phyloP scores from a whole-genome alignment of 805 yeast species.

The Wickerhamomyces strasburgensis region DNA sequence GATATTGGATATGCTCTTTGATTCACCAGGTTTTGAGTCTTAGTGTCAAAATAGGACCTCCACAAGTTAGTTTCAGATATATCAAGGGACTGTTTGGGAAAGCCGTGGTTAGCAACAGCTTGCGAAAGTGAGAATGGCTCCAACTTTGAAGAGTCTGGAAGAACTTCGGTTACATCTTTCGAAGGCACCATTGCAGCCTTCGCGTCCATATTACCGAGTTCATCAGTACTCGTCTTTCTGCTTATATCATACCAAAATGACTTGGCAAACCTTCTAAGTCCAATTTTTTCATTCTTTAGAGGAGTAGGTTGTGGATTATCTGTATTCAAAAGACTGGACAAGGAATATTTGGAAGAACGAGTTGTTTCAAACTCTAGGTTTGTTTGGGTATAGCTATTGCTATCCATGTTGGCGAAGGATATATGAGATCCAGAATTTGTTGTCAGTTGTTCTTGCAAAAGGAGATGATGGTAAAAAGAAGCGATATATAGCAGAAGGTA shows the following conservation, averaged over 20 bases:
- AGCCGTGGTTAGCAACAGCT: not conserved
- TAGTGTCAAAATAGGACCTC: constrained; percentile 1
- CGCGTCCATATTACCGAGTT: not conserved
- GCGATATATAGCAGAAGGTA: not conserved
- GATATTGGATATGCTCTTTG: not conserved
- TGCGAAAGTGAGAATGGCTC: constrained; percentile 9
- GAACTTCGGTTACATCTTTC: constrained; percentile 2
- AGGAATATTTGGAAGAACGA: constrained; percentile 4
- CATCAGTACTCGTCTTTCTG: constrained; percentile 2
- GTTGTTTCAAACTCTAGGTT: not conserved
- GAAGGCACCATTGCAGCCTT: not conserved
- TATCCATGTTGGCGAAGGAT: not conserved
- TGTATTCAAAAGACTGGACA: constrained; percentile 11
- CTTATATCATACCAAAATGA: constrained; percentile 12
- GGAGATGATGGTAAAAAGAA: too few species aligned
- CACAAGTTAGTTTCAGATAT: constrained; percentile 1
- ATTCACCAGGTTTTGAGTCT: not conserved
- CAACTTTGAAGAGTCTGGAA: constrained; percentile 9
- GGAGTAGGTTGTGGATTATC: constrained; percentile 2
- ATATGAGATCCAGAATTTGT: not conserved
- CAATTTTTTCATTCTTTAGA: constrained; percentile 9
- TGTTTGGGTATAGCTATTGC: not conserved
- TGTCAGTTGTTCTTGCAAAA: too few species aligned
- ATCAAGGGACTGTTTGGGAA: not conserved
- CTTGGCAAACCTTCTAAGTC: constrained; percentile 17